phyloP scores from a whole-genome alignment of 768 basidiomycete genomes.

The Tricholoma bakamatsutake region DNA sequence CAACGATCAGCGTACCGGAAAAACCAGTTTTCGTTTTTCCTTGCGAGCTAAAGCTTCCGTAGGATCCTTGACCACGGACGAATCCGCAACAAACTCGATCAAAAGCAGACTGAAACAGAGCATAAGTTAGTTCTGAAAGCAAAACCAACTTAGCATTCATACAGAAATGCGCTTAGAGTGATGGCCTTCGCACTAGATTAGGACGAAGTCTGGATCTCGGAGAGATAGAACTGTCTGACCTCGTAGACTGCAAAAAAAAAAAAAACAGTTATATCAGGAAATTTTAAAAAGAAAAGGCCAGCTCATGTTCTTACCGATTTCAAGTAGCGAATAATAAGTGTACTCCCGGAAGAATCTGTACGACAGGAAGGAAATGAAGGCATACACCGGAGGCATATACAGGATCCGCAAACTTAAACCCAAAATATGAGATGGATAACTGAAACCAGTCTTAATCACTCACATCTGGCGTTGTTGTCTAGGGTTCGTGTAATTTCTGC shows the following conservation, averaged over 20 bases:
- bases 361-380: slow-evolving; percentile 75
- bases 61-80: slow-evolving; percentile 52
- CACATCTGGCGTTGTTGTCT: slow-evolving; percentile 76
- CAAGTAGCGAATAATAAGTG: slow-evolving; percentile 39
- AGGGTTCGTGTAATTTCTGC: slow-evolving; percentile 63
- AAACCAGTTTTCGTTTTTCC: slow-evolving; percentile 63
- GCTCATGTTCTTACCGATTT: slow-evolving; percentile 26
- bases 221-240: slow-evolving; percentile 28
- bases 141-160: slow-evolving; percentile 17
- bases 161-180: slow-evolving; percentile 82
- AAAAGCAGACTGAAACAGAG: slow-evolving; percentile 51
- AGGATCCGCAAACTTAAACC: slow-evolving; percentile 55
- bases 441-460: slow-evolving; percentile 15
- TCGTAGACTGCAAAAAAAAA: slow-evolving; percentile 48
- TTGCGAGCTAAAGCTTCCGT: slow-evolving; percentile 66
- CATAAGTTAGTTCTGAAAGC: background rate
- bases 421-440: background rate
- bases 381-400: slow-evolving; percentile 78
- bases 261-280: background rate
- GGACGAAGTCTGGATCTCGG: background rate
- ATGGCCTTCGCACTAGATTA: slow-evolving; percentile 38
- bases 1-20: slow-evolving; percentile 37
- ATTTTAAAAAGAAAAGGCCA: background rate
- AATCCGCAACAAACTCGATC: slow-evolving; percentile 75
- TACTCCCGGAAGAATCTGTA: slow-evolving; percentile 77